A percentile compares a stretch with the other conserved stretches of the same genome.
These are phyloP conservation scores for Heteromeles arbutifolia DNA, from an alignment of 306 rosid species.

Conservation along the genomic window DNA sequence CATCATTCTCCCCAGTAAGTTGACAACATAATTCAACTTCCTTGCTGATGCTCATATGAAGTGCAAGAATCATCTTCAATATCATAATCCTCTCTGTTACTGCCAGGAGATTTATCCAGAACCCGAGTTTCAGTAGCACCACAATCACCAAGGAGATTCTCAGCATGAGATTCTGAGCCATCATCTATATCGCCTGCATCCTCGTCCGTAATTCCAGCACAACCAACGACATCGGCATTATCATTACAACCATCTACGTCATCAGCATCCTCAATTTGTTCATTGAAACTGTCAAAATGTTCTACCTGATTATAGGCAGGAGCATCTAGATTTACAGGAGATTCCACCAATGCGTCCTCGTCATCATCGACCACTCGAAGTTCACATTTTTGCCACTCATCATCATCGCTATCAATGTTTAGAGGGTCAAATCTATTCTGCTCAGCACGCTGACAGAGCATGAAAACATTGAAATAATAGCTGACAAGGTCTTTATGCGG, in stretches of 20 bases:
- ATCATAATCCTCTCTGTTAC: slow-evolving; percentile 5
- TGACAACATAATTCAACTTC: neutral
- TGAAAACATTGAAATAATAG: slow-evolving; percentile 35
- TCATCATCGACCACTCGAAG: slow-evolving; percentile 7
- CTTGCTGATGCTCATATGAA: slow-evolving; percentile 20
- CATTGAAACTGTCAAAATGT: slow-evolving; percentile 5
- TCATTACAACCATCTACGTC: slow-evolving; percentile 5
- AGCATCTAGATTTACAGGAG: slow-evolving; percentile 20
- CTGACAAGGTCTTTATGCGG: slow-evolving; percentile 24
- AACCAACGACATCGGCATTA: neutral
- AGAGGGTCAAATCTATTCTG: slow-evolving; percentile 28
- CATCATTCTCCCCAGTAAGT: neutral
- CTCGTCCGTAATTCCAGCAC: slow-evolving; percentile 13
- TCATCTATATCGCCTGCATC: slow-evolving; percentile 26
- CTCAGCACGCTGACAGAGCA: slow-evolving; percentile 28
- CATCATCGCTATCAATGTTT: slow-evolving; percentile 32
- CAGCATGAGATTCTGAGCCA: slow-evolving; percentile 5
- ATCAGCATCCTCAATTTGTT: slow-evolving; percentile 21
- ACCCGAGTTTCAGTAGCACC: neutral
- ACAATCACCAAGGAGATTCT: slow-evolving; percentile 8
- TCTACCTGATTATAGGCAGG: slow-evolving; percentile 12
- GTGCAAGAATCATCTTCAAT: slow-evolving; percentile 31
- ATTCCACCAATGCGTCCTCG: slow-evolving; percentile 23
- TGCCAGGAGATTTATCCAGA: slow-evolving; percentile 1
- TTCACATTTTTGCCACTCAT: slow-evolving; percentile 28